Conservation (phyloP, 1,284 basidiomycete species). For the Mycosarcoma mackinlayi region DNA sequence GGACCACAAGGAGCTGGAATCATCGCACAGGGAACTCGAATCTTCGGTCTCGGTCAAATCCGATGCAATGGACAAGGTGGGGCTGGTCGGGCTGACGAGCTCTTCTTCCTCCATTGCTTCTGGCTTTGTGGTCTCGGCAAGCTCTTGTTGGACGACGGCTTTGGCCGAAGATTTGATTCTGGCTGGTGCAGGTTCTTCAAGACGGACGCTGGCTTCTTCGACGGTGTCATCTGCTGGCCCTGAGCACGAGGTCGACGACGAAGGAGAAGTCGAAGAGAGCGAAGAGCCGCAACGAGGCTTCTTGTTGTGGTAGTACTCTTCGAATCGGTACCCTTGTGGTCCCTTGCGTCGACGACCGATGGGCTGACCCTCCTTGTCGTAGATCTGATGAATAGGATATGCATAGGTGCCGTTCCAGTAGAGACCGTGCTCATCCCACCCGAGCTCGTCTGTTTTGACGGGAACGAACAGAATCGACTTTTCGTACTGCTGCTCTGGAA, state of each 20-base stretch:
- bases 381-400: slow-evolving; percentile 53
- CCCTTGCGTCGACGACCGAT: slow-evolving; percentile 46
- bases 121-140: not conserved
- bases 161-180: slow-evolving; percentile 13
- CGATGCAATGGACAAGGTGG: slow-evolving; percentile 21
- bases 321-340: slow-evolving; percentile 39
- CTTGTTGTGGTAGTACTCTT: slow-evolving; percentile 41
- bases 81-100: slow-evolving; percentile 20
- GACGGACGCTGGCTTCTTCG: slow-evolving; percentile 32
- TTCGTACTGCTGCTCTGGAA: slow-evolving; percentile 54
- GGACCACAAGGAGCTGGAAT: slow-evolving; percentile 41
- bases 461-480: slow-evolving; percentile 59
- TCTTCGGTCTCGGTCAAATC: slow-evolving; percentile 27
- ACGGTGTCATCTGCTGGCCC: slow-evolving; percentile 10
- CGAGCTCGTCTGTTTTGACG: slow-evolving; percentile 59
- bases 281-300: slow-evolving; percentile 18
- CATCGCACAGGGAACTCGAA: slow-evolving; percentile 28
- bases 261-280: not conserved
- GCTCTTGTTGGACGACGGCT: not conserved
- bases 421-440: slow-evolving; percentile 61
- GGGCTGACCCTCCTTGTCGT: slow-evolving; percentile 32
- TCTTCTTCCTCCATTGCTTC: slow-evolving; percentile 10
- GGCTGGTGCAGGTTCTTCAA: slow-evolving; percentile 40
- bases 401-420: slow-evolving; percentile 60
- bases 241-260: not conserved